Percentiles rank a stretch among this genome's conserved stretches.
phyloP scores from a whole-genome alignment of 345 rosid species.

The Citropsis articulata region DNA sequence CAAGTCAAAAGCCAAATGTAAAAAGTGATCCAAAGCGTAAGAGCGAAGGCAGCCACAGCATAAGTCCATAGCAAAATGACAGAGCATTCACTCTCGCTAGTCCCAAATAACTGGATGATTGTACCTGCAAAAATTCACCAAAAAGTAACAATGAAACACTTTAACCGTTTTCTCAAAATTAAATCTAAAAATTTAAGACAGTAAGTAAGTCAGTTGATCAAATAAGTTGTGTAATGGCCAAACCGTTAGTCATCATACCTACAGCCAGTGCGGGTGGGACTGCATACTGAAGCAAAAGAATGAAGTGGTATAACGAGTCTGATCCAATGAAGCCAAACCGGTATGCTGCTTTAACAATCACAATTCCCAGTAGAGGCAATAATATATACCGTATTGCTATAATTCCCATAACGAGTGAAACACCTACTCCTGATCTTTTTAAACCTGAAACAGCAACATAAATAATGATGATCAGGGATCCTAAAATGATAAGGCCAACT shows the following conservation, averaged over 20 bases:
- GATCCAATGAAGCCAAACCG: slow-evolving; percentile 26
- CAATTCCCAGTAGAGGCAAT: slow-evolving; percentile 37
- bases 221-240: neutral
- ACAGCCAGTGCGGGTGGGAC: slow-evolving; percentile 47
- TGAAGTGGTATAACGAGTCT: slow-evolving; percentile 40
- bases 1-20: neutral
- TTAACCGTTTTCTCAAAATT: neutral
- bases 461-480: neutral
- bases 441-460: slow-evolving; percentile 28
- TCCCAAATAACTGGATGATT: slow-evolving; percentile 28
- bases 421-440: slow-evolving; percentile 27
- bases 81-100: slow-evolving; percentile 37
- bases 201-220: neutral
- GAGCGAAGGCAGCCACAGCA: slow-evolving; percentile 18
- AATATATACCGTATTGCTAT: slow-evolving; percentile 29
- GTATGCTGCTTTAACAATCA: slow-evolving; percentile 31
- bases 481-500: neutral
- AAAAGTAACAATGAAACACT: neutral
- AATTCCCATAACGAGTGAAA: slow-evolving; percentile 28
- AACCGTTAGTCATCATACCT: slow-evolving; percentile 23
- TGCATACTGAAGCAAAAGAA: slow-evolving; percentile 50
- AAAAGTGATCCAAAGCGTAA: slow-evolving; percentile 15
- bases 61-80: slow-evolving; percentile 40
- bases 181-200: neutral
- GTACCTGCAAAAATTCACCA: slow-evolving; percentile 26